A percentile compares a stretch with the other conserved stretches of the same genome.
phyloP scores from a whole-genome alignment of 345 rosid genomes.

The Luvunga scandens region DNA sequence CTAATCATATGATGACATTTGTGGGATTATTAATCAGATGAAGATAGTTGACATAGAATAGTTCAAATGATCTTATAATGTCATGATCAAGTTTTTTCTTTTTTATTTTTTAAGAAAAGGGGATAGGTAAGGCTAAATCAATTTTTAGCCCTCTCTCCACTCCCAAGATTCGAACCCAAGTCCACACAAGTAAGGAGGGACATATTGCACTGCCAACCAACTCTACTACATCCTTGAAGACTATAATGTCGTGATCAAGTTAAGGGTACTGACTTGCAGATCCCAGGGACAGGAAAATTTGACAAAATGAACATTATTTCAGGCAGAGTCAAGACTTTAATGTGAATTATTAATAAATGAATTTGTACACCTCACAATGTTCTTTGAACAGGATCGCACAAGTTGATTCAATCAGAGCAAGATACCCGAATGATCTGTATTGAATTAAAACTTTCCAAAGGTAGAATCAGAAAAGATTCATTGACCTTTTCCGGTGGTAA shows the following conservation, averaged over 20 bases:
- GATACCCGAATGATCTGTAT: constrained; percentile 8
- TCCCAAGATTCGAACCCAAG: no score
- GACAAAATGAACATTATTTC: neutral
- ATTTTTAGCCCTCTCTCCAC: no score
- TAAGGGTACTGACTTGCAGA: neutral
- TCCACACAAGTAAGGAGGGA: no score
- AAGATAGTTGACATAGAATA: constrained; percentile 14
- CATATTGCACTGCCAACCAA: no score
- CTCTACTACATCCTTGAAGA: no score
- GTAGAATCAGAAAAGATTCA: constrained; percentile 22
- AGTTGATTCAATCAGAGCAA: constrained; percentile 1
- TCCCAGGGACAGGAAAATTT: neutral
- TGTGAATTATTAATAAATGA: neutral
- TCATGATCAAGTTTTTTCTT: constrained; percentile 5
- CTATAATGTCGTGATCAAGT: constrained; percentile 1
- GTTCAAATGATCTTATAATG: constrained; percentile 1
- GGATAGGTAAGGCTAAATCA: no score
- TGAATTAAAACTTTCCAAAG: neutral
- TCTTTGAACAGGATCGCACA: neutral
- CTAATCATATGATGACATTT: neutral
- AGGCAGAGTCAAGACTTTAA: neutral
- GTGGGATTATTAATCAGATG: constrained; percentile 4
- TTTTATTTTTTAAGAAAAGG: no score
- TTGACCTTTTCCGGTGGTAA: neutral
- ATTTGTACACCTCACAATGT: neutral